phyloP scores from a whole-genome alignment of 305 asterid genomes.

The Nicotiana rustica region DNA sequence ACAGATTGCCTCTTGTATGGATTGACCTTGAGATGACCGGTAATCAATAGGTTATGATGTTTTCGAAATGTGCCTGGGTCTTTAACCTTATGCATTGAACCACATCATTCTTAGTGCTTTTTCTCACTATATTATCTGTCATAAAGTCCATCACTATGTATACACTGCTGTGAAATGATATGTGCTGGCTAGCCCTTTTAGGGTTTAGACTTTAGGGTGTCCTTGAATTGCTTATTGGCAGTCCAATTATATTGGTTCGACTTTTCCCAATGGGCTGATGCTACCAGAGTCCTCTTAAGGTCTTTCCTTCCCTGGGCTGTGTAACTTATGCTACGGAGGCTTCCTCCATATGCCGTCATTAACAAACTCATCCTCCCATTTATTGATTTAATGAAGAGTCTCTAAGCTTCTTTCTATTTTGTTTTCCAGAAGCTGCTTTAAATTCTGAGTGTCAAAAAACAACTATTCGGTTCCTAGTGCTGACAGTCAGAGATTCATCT shows the following conservation, averaged over 20 bases:
- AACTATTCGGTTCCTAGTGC: constrained; percentile 37
- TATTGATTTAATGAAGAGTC: constrained; percentile 9
- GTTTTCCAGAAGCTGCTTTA: constrained; percentile 37
- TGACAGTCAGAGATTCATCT: constrained; percentile 34
- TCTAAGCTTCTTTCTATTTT: constrained; percentile 33
- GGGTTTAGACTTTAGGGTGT: neutral
- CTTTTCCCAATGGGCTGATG: neutral
- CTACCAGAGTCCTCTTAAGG: constrained; percentile 9
- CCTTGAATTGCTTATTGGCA: neutral
- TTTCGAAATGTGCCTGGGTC: neutral
- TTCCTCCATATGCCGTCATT: neutral
- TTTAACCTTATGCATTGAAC: neutral
- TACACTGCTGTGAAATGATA: neutral
- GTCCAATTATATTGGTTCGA: neutral
- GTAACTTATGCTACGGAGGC: constrained; percentile 5
- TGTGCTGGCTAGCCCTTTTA: constrained; percentile 6
- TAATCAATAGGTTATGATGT: constrained; percentile 40
- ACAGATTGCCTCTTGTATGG: constrained; percentile 93
- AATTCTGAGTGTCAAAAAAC: constrained; percentile 36
- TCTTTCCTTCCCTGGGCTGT: neutral
- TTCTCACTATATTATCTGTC: neutral
- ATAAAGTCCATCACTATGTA: neutral
- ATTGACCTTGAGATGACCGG: constrained; percentile 98
- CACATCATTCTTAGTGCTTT: neutral
- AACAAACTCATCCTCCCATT: constrained; percentile 20